Evolutionary conservation across 768 basidiomycete genomes (phyloP), one percentile per base, ranked within the genome.

Genomic region (Boletellus ananas): DNA sequence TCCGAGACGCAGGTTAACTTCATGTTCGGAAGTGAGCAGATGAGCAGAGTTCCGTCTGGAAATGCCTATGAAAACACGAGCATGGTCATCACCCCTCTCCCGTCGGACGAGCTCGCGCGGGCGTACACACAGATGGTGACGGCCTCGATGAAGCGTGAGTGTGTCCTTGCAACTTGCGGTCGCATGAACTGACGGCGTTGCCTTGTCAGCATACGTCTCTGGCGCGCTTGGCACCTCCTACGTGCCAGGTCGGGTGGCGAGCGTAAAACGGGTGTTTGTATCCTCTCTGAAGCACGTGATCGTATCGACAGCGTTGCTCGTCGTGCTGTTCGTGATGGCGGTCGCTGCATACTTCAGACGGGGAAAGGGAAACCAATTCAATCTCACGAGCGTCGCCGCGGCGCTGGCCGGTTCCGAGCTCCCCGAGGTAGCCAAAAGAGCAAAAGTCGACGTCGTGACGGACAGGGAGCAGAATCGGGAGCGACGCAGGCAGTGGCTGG

Each of bases 131-230:
- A 46, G 27, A 50, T 57, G 34, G 49, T 52, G 42, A 56, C 25
- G 41, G 45, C 57, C 1, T 49, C 57, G 13, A 58, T 58, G 54
- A 58, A 58, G 16, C 54, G 57, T 58, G 29, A 47, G 57, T 33
- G 57, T 33, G 34, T 40, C 12, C 12, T n/a, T 40, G 16, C 6
- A 10, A 25, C 27, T 9, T 6, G 18, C 25, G 13, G 9, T 34
- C 20, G 23, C 17, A 14, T 52, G 34, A 34, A 20, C 31, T 8
- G 13, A 25, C 23, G 16, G 13, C 14, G 38, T 23, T 39, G 6
- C 14, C 14, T 34, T 49, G n/a, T 40, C 21, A 58, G 56, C 50
- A 2, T 56, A 58, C 21, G 31, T 58, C 34, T 47, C 54, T 4
- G 54, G 56, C 18, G 35, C 27, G 3, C 56, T 57, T 14, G 56